Percentiles rank a stretch among this genome's conserved stretches.
Conservation (phyloP, 495 filamentous ascomycete species). For the Tuber microsphaerosporum region DNA sequence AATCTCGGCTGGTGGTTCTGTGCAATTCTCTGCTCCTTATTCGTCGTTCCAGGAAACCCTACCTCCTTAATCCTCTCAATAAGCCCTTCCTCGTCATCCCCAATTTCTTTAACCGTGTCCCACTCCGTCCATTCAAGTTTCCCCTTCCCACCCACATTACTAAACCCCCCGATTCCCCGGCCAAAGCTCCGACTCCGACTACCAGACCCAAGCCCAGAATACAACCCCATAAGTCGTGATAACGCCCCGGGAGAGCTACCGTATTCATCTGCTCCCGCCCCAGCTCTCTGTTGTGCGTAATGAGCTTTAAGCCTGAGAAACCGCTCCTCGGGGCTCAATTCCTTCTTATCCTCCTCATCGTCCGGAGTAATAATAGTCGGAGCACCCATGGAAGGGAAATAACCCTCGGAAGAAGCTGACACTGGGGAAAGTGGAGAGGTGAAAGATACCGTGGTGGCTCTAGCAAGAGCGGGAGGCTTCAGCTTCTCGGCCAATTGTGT, state of each 20-base stretch:
- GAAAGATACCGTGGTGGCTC: constrained; percentile 41
- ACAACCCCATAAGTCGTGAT: constrained; percentile 84
- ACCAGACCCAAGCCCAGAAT: constrained; percentile 52
- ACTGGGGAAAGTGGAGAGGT: constrained; percentile 18
- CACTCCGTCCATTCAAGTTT: constrained; percentile 36
- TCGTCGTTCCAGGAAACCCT: constrained; percentile 36
- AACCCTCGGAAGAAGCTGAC: constrained; percentile 13
- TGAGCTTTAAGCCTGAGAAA: constrained; percentile 57
- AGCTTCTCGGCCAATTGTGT: constrained; percentile 61
- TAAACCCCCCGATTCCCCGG: constrained; percentile 10
- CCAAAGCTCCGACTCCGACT: constrained; percentile 25
- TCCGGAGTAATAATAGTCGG: constrained; percentile 14
- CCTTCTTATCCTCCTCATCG: constrained; percentile 42
- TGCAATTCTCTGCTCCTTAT: constrained; percentile 23
- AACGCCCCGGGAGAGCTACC: constrained; percentile 65
- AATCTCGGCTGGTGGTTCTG: constrained; percentile 33
- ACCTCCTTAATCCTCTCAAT: constrained; percentile 31
- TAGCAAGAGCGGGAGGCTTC: constrained; percentile 42
- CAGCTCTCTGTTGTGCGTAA: constrained; percentile 52
- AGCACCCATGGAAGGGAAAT: constrained; percentile 27
- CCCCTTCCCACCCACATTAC: constrained; percentile 16
- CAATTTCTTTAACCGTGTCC: constrained; percentile 15
- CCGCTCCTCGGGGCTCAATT: constrained; percentile 44
- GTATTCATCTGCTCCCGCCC: constrained; percentile 35
- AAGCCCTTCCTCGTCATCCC: constrained; percentile 27